Conservation (phyloP, 768 basidiomycete species). For the Rossbeevera mucosa region DNA sequence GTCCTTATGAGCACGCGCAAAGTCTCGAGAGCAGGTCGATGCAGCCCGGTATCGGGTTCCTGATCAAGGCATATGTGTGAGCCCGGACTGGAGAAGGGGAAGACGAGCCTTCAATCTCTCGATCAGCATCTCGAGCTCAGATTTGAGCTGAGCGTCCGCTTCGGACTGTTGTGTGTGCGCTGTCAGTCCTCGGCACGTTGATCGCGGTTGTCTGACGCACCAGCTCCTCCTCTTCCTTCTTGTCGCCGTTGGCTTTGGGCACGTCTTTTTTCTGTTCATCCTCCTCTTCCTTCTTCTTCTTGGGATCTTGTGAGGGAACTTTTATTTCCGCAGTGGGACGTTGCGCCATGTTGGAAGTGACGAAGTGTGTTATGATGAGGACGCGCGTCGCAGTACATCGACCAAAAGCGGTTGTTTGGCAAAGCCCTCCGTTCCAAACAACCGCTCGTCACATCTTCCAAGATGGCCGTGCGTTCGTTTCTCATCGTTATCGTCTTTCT, state of each 20-base stretch:
- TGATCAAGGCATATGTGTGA: conserved; percentile 32
- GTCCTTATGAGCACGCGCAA: conserved; percentile 91
- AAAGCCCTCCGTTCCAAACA: conserved; percentile 32
- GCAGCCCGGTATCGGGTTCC: conserved; percentile 85
- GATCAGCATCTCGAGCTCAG: conserved; percentile 94
- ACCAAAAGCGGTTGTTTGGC: conserved; percentile 30
- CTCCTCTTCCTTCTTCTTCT: conserved; percentile 58
- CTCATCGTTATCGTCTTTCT: neutral
- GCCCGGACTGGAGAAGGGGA: conserved; percentile 1
- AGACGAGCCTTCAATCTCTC: conserved; percentile 79
- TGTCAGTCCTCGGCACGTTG: conserved; percentile 8
- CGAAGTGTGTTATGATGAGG: conserved; percentile 16
- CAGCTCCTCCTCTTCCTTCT: conserved; percentile 64
- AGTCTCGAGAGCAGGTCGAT: conserved; percentile 88
- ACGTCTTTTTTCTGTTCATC: conserved; percentile 42
- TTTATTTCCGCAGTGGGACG: conserved; percentile 54
- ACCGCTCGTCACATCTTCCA: conserved; percentile 10
- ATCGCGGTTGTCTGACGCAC: conserved; percentile 44
- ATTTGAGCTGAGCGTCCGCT: conserved; percentile 90
- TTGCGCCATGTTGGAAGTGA: conserved; percentile 47
- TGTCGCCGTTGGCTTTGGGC: conserved; percentile 51
- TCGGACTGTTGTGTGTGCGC: conserved; percentile 58
- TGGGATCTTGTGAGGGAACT: conserved; percentile 70
- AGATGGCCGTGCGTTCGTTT: conserved; percentile 17
- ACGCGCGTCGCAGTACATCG: conserved; percentile 28